Evolutionary conservation across 768 basidiomycete genomes (phyloP).

Genomic region (Suillus cothurnatus): DNA sequence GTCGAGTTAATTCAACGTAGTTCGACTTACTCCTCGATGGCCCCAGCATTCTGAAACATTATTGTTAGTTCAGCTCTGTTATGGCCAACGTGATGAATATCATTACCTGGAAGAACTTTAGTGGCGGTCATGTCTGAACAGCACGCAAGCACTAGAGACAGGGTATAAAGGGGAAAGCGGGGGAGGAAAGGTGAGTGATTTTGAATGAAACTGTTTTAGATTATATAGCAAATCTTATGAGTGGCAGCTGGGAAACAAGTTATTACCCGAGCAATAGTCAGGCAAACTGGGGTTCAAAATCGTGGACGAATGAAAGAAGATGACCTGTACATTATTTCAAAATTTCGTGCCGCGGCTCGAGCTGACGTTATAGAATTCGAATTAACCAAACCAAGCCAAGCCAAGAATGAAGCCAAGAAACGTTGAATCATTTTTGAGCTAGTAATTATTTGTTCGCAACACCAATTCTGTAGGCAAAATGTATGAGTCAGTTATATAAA

Average conservation of each 20-base stretch:
- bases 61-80: slow-evolving; percentile 1
- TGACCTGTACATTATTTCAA: not conserved
- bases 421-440: not conserved
- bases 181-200: slow-evolving; percentile 6
- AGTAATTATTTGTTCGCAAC: not conserved
- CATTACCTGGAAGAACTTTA: slow-evolving; percentile 30
- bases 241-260: slow-evolving; percentile 7
- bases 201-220: not conserved
- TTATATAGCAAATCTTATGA: slow-evolving; percentile 23
- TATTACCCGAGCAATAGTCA: not conserved
- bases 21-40: slow-evolving; percentile 64
- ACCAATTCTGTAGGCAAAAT: not conserved
- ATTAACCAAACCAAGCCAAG: not conserved
- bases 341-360: not conserved
- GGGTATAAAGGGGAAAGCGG: slow-evolving; percentile 1
- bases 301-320: not conserved
- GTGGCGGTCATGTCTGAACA: slow-evolving; percentile 22
- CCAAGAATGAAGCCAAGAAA: not conserved
- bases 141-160: slow-evolving; percentile 12
- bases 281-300: not conserved
- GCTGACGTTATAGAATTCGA: not conserved
- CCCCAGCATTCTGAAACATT: slow-evolving; percentile 72
- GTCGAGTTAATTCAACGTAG: slow-evolving; percentile 39
- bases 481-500: not conserved
- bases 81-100: not conserved